These are phyloP conservation scores for Sporothrix dimorphospora DNA, from an alignment of 2,329 filamentous ascomycete genomes.

Conservation along the genomic window DNA sequence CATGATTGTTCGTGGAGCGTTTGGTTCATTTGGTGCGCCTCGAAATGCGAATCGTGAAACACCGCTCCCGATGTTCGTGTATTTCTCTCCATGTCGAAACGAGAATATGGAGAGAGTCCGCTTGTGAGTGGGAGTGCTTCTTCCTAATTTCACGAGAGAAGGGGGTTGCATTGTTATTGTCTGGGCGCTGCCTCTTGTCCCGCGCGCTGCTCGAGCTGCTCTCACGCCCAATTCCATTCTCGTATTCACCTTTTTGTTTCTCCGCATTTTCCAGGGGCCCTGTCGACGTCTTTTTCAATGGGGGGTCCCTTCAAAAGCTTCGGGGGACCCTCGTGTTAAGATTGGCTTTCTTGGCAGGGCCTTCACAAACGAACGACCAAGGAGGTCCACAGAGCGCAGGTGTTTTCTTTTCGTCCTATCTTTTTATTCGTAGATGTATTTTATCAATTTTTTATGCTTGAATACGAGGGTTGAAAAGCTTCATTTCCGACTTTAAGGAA, in stretches of 20 bases:
- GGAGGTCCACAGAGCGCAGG: not conserved
- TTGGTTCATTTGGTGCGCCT: not conserved
- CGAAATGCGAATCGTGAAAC: not conserved
- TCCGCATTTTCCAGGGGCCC: not conserved
- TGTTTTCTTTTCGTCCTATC: not conserved
- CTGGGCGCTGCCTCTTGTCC: not conserved
- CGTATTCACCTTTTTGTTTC: not conserved
- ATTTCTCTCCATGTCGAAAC: not conserved
- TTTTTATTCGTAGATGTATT: not conserved
- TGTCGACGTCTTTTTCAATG: not conserved
- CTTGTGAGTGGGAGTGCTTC: not conserved
- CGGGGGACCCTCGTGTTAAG: not conserved
- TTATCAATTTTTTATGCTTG: not conserved
- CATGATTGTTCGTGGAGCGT: conserved; percentile 1
- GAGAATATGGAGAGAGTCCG: not conserved
- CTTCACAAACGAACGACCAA: not conserved
- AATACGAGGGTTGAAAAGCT: not conserved
- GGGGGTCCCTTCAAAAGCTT: not conserved
- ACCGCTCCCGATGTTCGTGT: not conserved
- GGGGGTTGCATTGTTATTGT: conserved; percentile 6
- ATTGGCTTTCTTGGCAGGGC: conserved; percentile 22
- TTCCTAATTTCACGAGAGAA: conserved; percentile 5
- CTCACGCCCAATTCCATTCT: not conserved
- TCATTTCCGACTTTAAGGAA: not conserved
- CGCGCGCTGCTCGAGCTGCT: not conserved